A percentile compares a stretch with the other conserved stretches of the same genome.
Conservation (phyloP, 148 eudicot genomes). For the Fagopyrum esculentum region DNA sequence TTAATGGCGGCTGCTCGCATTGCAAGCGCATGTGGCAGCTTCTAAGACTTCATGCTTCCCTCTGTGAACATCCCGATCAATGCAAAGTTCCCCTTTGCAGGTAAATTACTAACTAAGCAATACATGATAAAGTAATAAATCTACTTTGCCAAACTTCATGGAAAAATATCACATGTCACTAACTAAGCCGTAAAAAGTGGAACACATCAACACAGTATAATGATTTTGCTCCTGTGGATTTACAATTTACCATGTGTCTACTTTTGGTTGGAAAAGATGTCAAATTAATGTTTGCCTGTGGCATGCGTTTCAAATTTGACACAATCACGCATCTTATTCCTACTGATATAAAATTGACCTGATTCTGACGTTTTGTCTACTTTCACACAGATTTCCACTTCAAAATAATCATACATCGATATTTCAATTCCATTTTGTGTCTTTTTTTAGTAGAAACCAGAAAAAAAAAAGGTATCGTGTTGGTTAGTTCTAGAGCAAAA, state of each 20-base stretch:
- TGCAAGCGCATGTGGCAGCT: slow-evolving; percentile 93
- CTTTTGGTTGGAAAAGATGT: neutral
- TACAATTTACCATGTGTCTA: neutral
- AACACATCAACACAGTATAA: neutral
- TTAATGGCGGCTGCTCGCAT: slow-evolving; percentile 50
- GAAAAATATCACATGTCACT: neutral
- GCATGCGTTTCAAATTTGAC: slow-evolving; percentile 9
- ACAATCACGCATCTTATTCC: neutral
- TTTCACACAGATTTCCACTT: neutral
- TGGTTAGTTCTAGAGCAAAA: slow-evolving; percentile 1
- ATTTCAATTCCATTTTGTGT: neutral
- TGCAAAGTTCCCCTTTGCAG: slow-evolving; percentile 95
- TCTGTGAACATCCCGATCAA: slow-evolving; percentile 60
- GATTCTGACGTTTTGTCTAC: neutral
- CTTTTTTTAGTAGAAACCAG: neutral
- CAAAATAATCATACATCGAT: neutral
- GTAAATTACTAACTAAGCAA: slow-evolving; percentile 20
- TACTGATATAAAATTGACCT: neutral
- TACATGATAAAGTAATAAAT: neutral
- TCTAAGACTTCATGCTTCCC: slow-evolving; percentile 64
- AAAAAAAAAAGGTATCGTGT: neutral
- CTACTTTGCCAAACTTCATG: neutral
- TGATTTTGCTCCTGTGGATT: neutral
- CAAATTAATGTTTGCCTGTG: neutral
- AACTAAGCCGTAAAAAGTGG: neutral